phyloP scores from a whole-genome alignment of 257 asterid species.

The Fraxinus americana region DNA sequence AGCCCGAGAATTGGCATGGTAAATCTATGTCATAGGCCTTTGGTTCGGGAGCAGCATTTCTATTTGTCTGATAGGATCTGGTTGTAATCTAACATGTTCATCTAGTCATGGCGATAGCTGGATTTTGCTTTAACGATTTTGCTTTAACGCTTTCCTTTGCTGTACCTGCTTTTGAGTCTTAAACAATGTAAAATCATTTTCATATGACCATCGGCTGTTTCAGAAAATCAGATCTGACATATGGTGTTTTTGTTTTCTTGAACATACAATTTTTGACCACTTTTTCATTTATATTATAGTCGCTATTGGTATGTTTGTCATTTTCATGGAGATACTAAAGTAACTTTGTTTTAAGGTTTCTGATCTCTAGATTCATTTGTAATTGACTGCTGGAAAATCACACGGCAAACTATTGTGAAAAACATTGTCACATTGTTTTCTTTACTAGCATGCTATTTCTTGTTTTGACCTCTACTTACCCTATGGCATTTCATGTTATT shows the following conservation, averaged over 20 bases:
- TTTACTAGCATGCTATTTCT: neutral
- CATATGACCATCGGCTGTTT: neutral
- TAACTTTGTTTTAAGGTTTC: neutral
- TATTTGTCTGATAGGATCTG: constrained; percentile 35
- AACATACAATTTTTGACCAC: neutral
- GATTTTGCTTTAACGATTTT: too few species aligned
- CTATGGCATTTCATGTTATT: neutral
- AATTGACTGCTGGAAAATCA: neutral
- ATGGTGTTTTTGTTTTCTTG: neutral
- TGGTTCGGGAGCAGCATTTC: constrained; percentile 71
- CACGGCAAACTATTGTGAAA: neutral
- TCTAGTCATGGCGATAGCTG: neutral
- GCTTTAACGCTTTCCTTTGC: neutral
- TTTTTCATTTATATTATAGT: neutral
- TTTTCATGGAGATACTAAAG: neutral
- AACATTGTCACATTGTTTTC: neutral
- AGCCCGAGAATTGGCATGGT: constrained; percentile 82
- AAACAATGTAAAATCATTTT: neutral
- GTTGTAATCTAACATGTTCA: constrained; percentile 9
- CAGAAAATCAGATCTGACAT: neutral
- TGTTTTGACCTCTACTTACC: neutral
- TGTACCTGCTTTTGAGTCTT: neutral
- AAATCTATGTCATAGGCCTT: constrained; percentile 83
- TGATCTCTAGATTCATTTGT: neutral
- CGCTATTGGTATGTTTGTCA: too few species aligned